These are phyloP conservation scores for Ananas comosus DNA, from an alignment of 176 grass and related monocot species.

Conservation along the genomic window DNA sequence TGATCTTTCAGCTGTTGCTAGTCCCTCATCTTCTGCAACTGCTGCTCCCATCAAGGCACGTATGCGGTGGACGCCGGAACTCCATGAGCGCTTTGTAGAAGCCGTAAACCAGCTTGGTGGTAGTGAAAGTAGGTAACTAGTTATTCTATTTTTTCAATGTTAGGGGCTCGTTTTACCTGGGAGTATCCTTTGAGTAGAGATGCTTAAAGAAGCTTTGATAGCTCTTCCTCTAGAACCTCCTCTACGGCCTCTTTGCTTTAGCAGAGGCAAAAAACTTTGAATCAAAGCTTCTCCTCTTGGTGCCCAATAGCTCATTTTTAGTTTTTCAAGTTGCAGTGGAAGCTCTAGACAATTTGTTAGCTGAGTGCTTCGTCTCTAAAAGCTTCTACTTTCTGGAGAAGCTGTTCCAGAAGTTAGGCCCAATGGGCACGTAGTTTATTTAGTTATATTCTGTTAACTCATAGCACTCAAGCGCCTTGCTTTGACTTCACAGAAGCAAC, in stretches of 20 bases:
- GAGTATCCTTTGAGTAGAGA: too few relatives aligned
- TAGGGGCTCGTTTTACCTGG: too few relatives aligned
- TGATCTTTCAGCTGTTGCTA: conserved; percentile 36
- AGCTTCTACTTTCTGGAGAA: too few relatives aligned
- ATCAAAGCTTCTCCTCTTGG: too few relatives aligned
- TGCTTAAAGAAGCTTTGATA: too few relatives aligned
- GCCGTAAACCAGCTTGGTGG: conserved; percentile 93
- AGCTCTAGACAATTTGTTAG: too few relatives aligned
- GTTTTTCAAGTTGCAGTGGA: too few relatives aligned
- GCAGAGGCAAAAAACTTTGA: too few relatives aligned
- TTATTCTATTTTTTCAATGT: background rate
- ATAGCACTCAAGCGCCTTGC: background rate
- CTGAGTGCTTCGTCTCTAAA: background rate
- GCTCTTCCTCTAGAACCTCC: too few relatives aligned
- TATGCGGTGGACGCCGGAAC: conserved; percentile 96
- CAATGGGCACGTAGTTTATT: background rate
- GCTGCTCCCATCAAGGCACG: conserved; percentile 54
- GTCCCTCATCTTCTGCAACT: conserved; percentile 34
- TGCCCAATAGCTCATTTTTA: too few relatives aligned
- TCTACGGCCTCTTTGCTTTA: too few relatives aligned
- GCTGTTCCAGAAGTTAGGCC: too few relatives aligned
- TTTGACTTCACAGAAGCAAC: conserved; percentile 58
- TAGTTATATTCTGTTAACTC: conserved; percentile 23
- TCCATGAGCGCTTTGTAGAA: conserved; percentile 90
- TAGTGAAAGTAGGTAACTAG: conserved; percentile 70